Percentiles rank a stretch among this genome's conserved stretches.
Evolutionary conservation across 768 basidiomycete genomes (phyloP).

Genomic region (Bullera alba): DNA sequence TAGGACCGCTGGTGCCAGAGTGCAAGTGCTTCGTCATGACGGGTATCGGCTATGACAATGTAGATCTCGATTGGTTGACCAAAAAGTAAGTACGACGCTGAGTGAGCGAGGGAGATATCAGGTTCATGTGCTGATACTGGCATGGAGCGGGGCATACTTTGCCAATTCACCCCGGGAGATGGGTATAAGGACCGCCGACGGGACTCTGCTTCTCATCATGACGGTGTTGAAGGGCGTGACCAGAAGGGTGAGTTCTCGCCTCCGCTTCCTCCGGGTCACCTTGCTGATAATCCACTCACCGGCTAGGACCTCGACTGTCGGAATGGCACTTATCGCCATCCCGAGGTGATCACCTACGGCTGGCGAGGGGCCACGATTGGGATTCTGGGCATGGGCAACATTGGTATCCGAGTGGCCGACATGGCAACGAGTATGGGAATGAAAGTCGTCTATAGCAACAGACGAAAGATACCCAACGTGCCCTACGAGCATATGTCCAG

Average conservation of each 20-base stretch:
- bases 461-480: background rate
- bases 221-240: slow-evolving; percentile 18
- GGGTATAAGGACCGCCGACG: slow-evolving; percentile 31
- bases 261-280: background rate
- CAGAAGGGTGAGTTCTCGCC: slow-evolving; percentile 17
- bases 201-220: slow-evolving; percentile 21
- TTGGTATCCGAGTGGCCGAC: slow-evolving; percentile 35
- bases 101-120: no score
- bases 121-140: background rate
- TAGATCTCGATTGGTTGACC: slow-evolving; percentile 44
- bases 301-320: slow-evolving; percentile 8
- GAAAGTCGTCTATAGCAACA: background rate
- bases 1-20: slow-evolving; percentile 15
- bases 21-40: slow-evolving; percentile 17
- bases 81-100: slow-evolving; percentile 29
- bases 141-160: slow-evolving; percentile 21
- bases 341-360: slow-evolving; percentile 2
- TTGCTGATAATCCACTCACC: background rate
- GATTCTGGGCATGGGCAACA: slow-evolving; percentile 47
- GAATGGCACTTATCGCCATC: no score
- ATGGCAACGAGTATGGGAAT: background rate
- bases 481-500: slow-evolving; percentile 7
- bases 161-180: slow-evolving; percentile 28
- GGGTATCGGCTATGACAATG: slow-evolving; percentile 45
- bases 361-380: slow-evolving; percentile 30